phyloP scores from a whole-genome alignment of 495 filamentous ascomycete species.

The Amphirosellinia nigrospora region DNA sequence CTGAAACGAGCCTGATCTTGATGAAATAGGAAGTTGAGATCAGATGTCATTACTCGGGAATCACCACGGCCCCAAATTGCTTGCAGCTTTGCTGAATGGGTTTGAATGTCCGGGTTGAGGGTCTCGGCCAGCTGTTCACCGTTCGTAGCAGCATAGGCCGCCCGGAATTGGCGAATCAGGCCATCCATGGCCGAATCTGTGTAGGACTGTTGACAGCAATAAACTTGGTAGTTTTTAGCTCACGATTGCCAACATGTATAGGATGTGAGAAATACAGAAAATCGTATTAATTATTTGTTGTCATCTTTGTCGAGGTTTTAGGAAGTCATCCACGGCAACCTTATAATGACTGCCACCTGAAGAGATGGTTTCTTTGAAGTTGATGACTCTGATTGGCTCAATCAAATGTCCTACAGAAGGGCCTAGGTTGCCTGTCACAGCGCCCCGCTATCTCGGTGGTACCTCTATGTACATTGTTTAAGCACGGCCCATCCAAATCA shows the following conservation, averaged over 20 bases:
- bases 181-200: constrained; percentile 61
- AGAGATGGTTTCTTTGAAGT: constrained; percentile 9
- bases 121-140: constrained; percentile 73
- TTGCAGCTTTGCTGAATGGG: constrained; percentile 62
- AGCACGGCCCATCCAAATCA: neutral
- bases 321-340: neutral
- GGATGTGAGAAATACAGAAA: neutral
- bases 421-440: neutral
- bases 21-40: constrained; percentile 38
- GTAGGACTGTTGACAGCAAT: neutral
- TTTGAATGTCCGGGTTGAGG: constrained; percentile 68
- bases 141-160: constrained; percentile 59
- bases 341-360: neutral
- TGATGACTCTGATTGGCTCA: constrained; percentile 1
- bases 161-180: constrained; percentile 65
- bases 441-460: neutral
- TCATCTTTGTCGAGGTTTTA: neutral
- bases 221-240: neutral
- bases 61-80: constrained; percentile 59
- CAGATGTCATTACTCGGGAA: constrained; percentile 27
- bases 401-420: neutral
- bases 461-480: neutral
- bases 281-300: constrained; percentile 23
- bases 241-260: neutral
- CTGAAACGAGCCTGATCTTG: constrained; percentile 33